Evolutionary conservation across 371 early-diverging fungal genomes (phyloP).

Genomic region (Mortierella sp.): DNA sequence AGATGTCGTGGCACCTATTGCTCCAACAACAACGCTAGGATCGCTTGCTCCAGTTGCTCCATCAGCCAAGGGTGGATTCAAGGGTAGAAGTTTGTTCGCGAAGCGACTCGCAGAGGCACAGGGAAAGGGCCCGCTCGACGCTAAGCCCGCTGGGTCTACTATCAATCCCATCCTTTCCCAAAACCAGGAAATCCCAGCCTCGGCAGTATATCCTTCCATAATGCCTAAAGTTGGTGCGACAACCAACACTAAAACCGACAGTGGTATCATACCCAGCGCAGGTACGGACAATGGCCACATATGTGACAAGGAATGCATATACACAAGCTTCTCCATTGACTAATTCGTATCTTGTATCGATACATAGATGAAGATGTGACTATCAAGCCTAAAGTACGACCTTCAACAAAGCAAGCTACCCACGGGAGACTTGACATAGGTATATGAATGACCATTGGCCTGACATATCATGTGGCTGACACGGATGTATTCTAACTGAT

Average conservation of each 20-base stretch:
- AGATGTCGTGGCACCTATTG: constrained; percentile 35
- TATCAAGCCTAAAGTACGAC: constrained; percentile 10
- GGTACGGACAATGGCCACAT: constrained; percentile 11
- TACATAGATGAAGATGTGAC: constrained; percentile 14
- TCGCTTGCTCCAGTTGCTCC: constrained; percentile 14
- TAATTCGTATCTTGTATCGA: background rate
- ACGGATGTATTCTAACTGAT: background rate
- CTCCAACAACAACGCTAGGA: constrained; percentile 31
- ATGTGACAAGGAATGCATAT: background rate
- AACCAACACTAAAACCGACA: background rate
- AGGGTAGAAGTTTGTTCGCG: constrained; percentile 50
- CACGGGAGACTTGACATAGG: background rate
- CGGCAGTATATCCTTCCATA: constrained; percentile 16
- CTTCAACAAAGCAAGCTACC: constrained; percentile 2
- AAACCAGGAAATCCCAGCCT: constrained; percentile 13
- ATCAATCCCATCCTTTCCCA: background rate
- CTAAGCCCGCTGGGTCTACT: constrained; percentile 3
- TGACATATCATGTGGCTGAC: too few species aligned
- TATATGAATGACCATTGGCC: too few species aligned
- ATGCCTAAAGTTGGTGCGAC: constrained; percentile 2
- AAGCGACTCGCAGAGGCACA: constrained; percentile 41
- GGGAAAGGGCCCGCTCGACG: constrained; percentile 1
- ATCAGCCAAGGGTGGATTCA: constrained; percentile 19
- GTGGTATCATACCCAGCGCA: constrained; percentile 3
- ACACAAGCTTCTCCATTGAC: background rate